A percentile compares a stretch with the other conserved stretches of the same genome.
These are phyloP conservation scores for Verbascum thapsus DNA, from an alignment of 257 asterid species.

Conservation along the genomic window DNA sequence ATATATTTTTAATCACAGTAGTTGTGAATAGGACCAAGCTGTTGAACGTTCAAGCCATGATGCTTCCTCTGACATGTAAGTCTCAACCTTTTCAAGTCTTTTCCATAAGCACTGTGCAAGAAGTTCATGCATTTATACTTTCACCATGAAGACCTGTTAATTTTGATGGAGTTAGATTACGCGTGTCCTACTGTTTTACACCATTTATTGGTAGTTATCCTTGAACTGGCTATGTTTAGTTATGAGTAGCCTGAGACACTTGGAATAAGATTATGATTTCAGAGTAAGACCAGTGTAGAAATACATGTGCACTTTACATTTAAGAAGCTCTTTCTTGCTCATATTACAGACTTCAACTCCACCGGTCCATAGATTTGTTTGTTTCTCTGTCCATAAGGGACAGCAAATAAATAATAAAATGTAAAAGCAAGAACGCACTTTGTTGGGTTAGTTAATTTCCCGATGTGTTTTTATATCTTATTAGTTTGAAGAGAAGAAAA, in stretches of 20 bases:
- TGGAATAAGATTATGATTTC: conserved; percentile 31
- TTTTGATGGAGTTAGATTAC: neutral
- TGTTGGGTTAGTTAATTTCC: neutral
- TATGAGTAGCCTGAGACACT: conserved; percentile 12
- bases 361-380: conserved; percentile 9
- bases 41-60: conserved; percentile 60
- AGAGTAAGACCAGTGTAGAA: conserved; percentile 18
- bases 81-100: conserved; percentile 23
- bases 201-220: conserved; percentile 20
- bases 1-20: conserved; percentile 1
- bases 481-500: conserved; percentile 9
- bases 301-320: conserved; percentile 10
- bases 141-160: conserved; percentile 6
- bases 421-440: neutral
- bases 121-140: neutral
- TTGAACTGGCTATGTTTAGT: conserved; percentile 16
- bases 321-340: conserved; percentile 22
- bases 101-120: neutral
- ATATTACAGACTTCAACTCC: neutral
- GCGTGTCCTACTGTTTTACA: neutral
- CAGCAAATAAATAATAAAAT: neutral
- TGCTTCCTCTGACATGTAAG: conserved; percentile 70
- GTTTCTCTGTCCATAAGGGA: conserved; percentile 10
- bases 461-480: neutral
- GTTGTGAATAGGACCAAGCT: conserved; percentile 53